Conservation (phyloP, 2,329 filamentous ascomycete genomes). For the Cercospora sp. region DNA sequence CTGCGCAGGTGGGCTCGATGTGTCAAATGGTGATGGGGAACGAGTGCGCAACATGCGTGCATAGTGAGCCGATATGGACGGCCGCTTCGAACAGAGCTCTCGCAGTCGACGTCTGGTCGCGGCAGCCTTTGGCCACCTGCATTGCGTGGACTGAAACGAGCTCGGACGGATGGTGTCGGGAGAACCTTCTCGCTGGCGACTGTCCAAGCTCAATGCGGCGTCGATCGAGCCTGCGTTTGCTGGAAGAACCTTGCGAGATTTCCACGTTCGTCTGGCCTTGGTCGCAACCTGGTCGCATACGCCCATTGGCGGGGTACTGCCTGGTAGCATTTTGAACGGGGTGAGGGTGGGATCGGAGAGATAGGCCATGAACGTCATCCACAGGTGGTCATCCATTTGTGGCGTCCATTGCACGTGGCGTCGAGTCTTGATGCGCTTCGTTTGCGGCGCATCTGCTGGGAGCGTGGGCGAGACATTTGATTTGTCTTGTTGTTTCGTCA, state of each 20-base stretch:
- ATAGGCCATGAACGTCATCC: constrained; percentile 66
- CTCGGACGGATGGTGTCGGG: constrained; percentile 48
- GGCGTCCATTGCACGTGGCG: constrained; percentile 54
- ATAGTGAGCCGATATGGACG: constrained; percentile 63
- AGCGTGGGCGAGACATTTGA: constrained; percentile 29
- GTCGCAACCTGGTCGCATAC: constrained; percentile 64
- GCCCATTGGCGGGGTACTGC: constrained; percentile 62
- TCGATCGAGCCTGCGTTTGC: constrained; percentile 34
- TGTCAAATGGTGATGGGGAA: constrained; percentile 59
- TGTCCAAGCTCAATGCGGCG: constrained; percentile 25
- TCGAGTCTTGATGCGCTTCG: constrained; percentile 48
- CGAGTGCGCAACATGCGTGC: constrained; percentile 61
- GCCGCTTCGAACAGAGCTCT: constrained; percentile 61
- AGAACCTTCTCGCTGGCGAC: constrained; percentile 37
- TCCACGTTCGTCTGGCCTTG: constrained; percentile 63
- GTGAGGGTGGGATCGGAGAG: constrained; percentile 66
- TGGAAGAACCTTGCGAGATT: constrained; percentile 42
- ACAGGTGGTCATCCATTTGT: constrained; percentile 66
- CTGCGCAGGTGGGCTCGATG: constrained; percentile 38
- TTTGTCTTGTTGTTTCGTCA: constrained; percentile 28
- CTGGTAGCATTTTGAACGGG: constrained; percentile 66
- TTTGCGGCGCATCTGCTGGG: constrained; percentile 31
- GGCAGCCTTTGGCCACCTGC: constrained; percentile 59
- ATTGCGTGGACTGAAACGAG: constrained; percentile 36
- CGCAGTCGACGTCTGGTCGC: constrained; percentile 60